Base-by-base conservation (phyloP, 2,329 filamentous ascomycete genomes). In the Ophiostoma pallidulum region DNA sequence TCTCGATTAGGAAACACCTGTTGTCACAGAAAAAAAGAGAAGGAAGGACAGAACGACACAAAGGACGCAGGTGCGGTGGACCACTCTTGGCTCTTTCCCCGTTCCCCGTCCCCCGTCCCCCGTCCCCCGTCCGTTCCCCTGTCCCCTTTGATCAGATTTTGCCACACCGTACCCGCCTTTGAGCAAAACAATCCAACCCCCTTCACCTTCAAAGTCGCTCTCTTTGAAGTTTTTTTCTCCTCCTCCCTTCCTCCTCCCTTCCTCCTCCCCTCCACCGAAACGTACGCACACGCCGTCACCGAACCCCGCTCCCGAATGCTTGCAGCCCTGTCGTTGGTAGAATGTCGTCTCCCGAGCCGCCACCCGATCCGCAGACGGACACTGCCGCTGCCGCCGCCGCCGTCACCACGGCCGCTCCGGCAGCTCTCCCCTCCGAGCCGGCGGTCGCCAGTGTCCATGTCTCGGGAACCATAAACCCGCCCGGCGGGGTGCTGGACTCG, bases 391-490 rank as follows among this genome's bases (percentile, higher is more conserved):
- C 35, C 14, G 12, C 8, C 8, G 7, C 12, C 16, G 8, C 36
- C 16, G 3, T n/a, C n/a, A n/a, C n/a, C n/a, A n/a, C n/a, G n/a
- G n/a, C n/a, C n/a, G n/a, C n/a, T n/a, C 16, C 38, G 24, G 16
- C 39, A 16, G n/a, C 40, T 22, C 24, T 19, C 47, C 73, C 69
- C 58, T 72, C 67, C 53, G 78, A 74, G 63, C 62, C 73, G 5
- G 68, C 69, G 16, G 56, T 77, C 6, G 73, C 74, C 41, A 71
- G 68, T 47, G 63, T 76, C 40, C 75, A 72, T 2, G 70, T 72
- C 3, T 77, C 75, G 50, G 56, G 58, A 51, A 56, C 48, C 16
- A 69, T 54, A 53, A 63, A 8, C 3, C 43, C n/a, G 57, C 60
- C 31, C 31, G 13, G 13, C 12, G 31, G 14, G n/a, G n/a, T n/a